These are phyloP conservation scores for Mortierella sp. DNA, from an alignment of 371 early-diverging fungal species.

Conservation along the genomic window DNA sequence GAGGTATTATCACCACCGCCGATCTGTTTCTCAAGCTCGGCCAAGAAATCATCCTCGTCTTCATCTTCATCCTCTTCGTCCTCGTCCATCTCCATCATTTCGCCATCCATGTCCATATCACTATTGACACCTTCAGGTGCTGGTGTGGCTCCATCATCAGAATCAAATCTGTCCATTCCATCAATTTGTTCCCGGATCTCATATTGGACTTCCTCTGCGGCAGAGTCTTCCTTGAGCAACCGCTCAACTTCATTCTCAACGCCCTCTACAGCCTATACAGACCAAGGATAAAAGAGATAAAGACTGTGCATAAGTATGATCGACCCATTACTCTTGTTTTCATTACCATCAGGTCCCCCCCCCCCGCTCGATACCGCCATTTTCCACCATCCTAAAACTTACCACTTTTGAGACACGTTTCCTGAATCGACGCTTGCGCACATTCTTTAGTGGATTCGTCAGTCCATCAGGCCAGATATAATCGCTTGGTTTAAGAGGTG, in stretches of 20 bases:
- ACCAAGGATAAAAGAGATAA: not conserved
- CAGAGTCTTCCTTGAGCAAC: slow-evolving; percentile 85
- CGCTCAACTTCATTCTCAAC: slow-evolving; percentile 92
- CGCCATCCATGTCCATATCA: slow-evolving; percentile 57
- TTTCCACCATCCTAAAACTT: slow-evolving; percentile 3
- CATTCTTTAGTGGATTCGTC: slow-evolving; percentile 91
- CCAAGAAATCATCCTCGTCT: slow-evolving; percentile 60
- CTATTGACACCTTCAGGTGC: slow-evolving; percentile 50
- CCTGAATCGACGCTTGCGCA: slow-evolving; percentile 89
- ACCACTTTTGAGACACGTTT: slow-evolving; percentile 88
- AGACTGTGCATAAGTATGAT: not conserved
- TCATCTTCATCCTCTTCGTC: slow-evolving; percentile 48
- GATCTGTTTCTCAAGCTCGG: slow-evolving; percentile 62
- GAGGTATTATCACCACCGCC: slow-evolving; percentile 47
- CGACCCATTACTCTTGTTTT: not conserved
- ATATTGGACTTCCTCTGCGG: slow-evolving; percentile 82
- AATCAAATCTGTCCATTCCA: slow-evolving; percentile 46
- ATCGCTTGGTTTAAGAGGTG: slow-evolving; percentile 62
- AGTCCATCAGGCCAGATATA: slow-evolving; percentile 88
- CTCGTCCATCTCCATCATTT: slow-evolving; percentile 56
- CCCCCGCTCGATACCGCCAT: too few relatives aligned
- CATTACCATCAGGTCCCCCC: not conserved
- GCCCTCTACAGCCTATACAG: slow-evolving; percentile 82
- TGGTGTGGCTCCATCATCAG: slow-evolving; percentile 51
- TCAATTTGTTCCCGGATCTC: slow-evolving; percentile 55